A percentile compares a stretch with the other conserved stretches of the same genome.
phyloP scores from a whole-genome alignment of 805 yeast genomes.

The Nakazawaea ambrosiae region DNA sequence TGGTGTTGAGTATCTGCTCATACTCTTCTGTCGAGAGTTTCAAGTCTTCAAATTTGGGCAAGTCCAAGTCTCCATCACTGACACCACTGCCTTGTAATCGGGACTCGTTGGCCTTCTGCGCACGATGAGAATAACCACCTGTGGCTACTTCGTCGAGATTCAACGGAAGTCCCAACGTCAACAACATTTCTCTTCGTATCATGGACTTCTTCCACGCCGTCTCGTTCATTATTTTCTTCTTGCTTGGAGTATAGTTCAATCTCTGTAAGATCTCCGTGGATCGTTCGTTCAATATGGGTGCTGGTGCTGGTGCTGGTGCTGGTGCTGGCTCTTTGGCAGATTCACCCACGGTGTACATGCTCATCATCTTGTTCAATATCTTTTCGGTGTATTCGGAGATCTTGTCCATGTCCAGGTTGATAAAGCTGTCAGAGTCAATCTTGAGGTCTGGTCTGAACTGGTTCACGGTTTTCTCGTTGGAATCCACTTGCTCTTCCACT shows the following conservation, averaged over 20 bases:
- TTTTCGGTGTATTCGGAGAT: not conserved
- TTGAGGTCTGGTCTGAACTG: no score
- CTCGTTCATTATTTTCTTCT: conserved; percentile 3
- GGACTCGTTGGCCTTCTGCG: no score
- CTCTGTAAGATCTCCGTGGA: conserved; percentile 5
- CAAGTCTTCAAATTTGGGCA: conserved; percentile 28
- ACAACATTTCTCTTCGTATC: conserved; percentile 54
- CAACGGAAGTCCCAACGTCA: conserved; percentile 67
- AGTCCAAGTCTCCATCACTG: conserved; percentile 14
- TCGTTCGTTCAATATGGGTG: conserved; percentile 2
- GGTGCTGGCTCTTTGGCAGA: no score
- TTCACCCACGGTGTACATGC: no score
- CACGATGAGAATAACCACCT: conserved; percentile 12
- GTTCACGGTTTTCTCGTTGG: no score
- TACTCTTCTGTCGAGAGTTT: conserved; percentile 24
- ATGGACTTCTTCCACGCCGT: conserved; percentile 55
- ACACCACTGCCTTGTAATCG: conserved; percentile 10
- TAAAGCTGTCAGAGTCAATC: not conserved
- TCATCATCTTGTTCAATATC: not conserved
- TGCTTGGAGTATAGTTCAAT: not conserved
- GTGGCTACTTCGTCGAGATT: conserved; percentile 49
- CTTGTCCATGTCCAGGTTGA: not conserved
- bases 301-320: no score
- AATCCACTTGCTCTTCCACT: not conserved
- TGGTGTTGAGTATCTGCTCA: conserved; percentile 17